Conservation (phyloP, 73 alveolate genomes). For the Stentor roeselii region DNA sequence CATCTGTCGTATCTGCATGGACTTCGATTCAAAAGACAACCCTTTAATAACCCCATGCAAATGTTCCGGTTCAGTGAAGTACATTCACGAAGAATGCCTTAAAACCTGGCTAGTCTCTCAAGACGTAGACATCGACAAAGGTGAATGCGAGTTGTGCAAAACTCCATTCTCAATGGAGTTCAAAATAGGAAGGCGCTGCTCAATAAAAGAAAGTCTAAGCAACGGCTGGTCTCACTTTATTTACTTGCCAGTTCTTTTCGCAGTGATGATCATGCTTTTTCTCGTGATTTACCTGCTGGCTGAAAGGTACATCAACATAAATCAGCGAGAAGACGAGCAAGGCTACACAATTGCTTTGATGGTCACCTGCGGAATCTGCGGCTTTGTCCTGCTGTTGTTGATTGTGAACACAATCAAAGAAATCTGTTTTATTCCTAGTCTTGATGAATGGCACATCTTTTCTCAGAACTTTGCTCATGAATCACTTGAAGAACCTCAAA, state of each 20-base stretch:
- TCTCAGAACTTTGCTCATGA: conserved; percentile 1
- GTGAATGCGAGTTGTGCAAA: conserved; percentile 82
- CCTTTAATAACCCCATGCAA: conserved; percentile 77
- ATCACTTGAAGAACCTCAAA: not conserved
- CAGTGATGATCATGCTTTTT: conserved; percentile 6
- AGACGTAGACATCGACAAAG: conserved; percentile 49
- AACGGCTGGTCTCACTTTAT: not conserved
- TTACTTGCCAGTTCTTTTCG: not conserved
- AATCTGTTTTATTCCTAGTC: not conserved
- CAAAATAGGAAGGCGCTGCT: not conserved
- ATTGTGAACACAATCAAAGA: conserved; percentile 5
- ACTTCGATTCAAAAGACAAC: conserved; percentile 40
- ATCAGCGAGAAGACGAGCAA: not conserved
- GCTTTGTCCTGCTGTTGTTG: not conserved
- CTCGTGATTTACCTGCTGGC: not conserved
- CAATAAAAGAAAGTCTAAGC: not conserved
- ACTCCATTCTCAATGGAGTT: conserved; percentile 33
- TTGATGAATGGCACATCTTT: conserved; percentile 12
- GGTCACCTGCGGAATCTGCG: conserved; percentile 1
- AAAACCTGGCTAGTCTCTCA: conserved; percentile 72
- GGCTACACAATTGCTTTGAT: conserved; percentile 24
- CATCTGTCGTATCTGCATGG: conserved; percentile 83
- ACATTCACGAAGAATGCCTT: conserved; percentile 72
- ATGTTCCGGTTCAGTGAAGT: conserved; percentile 84
- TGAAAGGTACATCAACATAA: not conserved